Evolutionary conservation across 441 rosid genomes (phyloP).

Genomic region (Daphne laureola): DNA sequence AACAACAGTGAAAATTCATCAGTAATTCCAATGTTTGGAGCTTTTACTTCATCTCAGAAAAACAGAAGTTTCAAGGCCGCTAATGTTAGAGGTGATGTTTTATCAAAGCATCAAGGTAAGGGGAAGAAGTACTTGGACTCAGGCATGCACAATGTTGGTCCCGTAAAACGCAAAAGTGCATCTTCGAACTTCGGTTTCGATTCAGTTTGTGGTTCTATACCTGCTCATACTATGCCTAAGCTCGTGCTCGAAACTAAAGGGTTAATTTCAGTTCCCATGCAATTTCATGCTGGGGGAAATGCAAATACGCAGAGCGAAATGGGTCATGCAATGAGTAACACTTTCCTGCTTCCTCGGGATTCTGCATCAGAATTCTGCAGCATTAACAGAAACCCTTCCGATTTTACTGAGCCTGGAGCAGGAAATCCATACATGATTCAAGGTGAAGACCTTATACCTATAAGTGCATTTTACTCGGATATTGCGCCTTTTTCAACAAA

Average conservation of each 20-base stretch:
- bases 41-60: slow-evolving; percentile 46
- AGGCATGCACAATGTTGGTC: slow-evolving; percentile 25
- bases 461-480: slow-evolving; percentile 25
- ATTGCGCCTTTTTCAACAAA: slow-evolving; percentile 25
- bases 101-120: slow-evolving; percentile 39
- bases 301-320: slow-evolving; percentile 31
- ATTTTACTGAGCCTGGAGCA: slow-evolving; percentile 65
- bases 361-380: slow-evolving; percentile 38
- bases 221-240: slow-evolving; percentile 29
- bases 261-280: slow-evolving; percentile 34
- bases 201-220: slow-evolving; percentile 32
- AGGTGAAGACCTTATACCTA: slow-evolving; percentile 46
- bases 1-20: slow-evolving; percentile 26
- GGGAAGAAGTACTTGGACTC: slow-evolving; percentile 32
- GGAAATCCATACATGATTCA: slow-evolving; percentile 63
- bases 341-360: slow-evolving; percentile 28
- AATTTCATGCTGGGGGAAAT: slow-evolving; percentile 24
- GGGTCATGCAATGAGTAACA: slow-evolving; percentile 20
- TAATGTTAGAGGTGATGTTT: slow-evolving; percentile 29
- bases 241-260: slow-evolving; percentile 35
- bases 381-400: slow-evolving; percentile 86
- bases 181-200: slow-evolving; percentile 31
- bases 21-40: slow-evolving; percentile 28
- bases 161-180: slow-evolving; percentile 23
- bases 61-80: slow-evolving; percentile 30